Evolutionary conservation across 1,139 yeast genomes (phyloP).

Genomic region (Blastobotrys elegans): DNA sequence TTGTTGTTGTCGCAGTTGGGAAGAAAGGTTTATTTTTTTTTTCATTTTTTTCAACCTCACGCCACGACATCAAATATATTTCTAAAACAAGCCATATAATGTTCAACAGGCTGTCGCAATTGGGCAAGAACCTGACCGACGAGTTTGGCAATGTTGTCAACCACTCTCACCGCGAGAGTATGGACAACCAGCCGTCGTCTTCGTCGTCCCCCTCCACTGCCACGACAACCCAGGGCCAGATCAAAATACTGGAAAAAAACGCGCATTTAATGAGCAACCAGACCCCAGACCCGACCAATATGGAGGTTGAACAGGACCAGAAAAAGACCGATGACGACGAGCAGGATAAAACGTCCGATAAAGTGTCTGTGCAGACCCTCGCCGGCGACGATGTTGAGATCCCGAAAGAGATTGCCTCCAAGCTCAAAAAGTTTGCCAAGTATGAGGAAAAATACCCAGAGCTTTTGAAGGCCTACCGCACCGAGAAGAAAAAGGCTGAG

Average conservation of each 20-base stretch:
- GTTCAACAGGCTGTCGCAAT: conserved; percentile 58
- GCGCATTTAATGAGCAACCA: conserved; percentile 25
- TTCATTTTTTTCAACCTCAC: too few relatives aligned
- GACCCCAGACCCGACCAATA: conserved; percentile 28
- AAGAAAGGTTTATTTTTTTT: not conserved
- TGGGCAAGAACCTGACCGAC: conserved; percentile 62
- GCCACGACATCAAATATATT: not conserved
- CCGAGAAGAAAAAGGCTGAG: conserved; percentile 65
- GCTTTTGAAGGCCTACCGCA: conserved; percentile 75
- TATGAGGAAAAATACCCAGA: conserved; percentile 85
- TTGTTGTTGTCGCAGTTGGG: not conserved
- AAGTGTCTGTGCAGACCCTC: conserved; percentile 7
- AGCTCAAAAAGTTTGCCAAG: conserved; percentile 71
- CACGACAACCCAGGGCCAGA: conserved; percentile 17
- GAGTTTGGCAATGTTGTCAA: conserved; percentile 41
- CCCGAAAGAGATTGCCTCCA: conserved; percentile 53
- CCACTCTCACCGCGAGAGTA: conserved; percentile 7
- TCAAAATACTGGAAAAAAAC: conserved; percentile 27
- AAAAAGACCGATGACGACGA: not conserved
- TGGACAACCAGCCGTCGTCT: not conserved
- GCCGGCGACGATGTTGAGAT: conserved; percentile 30
- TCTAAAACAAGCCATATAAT: too few relatives aligned
- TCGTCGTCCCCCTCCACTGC: not conserved
- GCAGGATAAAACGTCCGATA: not conserved
- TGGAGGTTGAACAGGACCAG: conserved; percentile 19